Base-by-base conservation (phyloP, 441 rosid genomes). In the Gossypium schwendimanii region DNA sequence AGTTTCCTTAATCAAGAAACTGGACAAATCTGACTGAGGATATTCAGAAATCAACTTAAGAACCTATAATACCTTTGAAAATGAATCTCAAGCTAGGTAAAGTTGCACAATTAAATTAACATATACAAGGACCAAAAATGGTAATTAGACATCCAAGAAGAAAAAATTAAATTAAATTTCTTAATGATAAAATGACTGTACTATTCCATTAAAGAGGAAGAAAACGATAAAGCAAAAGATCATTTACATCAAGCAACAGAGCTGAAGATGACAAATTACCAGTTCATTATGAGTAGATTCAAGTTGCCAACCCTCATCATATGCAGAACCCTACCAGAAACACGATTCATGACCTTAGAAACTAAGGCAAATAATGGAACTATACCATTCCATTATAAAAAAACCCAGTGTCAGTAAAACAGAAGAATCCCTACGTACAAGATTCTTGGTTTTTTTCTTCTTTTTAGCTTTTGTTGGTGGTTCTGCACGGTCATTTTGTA, bases 251-350 rank as follows among this genome's bases (percentile, higher is more conserved):
- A 72, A 41, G 47, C 26, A 67, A 36, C 67, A 61, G 62, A 6
- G 33, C 39, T 9, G 74, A 62, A 65, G 10, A 63, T 54, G 64
- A 69, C 14, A 78, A 24, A 77, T 23, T 76, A 92, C 99, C 99
- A 85, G 97, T 70, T 91, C 98, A 79, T 73, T 79, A 78, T 81
- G 88, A 76, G 85, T 79, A 9, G 91, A 85, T 75, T 92, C 92
- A 41, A 83, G 73, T 79, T 86, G 90, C 99, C 98, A 93, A 74
- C 83, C 86, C 79, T 86, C 94, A 73, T 93, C 98, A 80, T 84
- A 91, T 44, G 90, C 78, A 80, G 90, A 84, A 80, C 85, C 94
- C 99, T 94, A 85, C 83, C 83, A 77, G 75, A 78, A 63, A 83
- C 59, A 78, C 59, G 69, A 78, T 60, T 69, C 33, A 71, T 63